These are phyloP conservation scores for Viscum album DNA, from an alignment of 177 flowering plant species.

Conservation along the genomic window DNA sequence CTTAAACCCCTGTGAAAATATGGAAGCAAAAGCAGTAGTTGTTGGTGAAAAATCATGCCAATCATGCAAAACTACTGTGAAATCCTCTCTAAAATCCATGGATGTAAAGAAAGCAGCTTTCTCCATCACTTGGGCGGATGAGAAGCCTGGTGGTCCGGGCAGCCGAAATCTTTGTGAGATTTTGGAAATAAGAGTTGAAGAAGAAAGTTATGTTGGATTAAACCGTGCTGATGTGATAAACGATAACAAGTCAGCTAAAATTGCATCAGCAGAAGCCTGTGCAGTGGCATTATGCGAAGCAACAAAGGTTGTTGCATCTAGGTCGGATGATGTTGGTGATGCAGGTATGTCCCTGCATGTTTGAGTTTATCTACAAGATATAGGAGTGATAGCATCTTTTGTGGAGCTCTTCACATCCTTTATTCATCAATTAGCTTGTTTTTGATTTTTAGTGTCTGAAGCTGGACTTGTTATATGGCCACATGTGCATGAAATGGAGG, in stretches of 20 bases:
- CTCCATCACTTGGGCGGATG: slow-evolving; percentile 88
- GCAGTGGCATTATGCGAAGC: slow-evolving; percentile 62
- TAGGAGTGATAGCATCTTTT: too few relatives aligned
- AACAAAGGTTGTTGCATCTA: slow-evolving; percentile 66
- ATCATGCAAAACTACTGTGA: slow-evolving; percentile 20
- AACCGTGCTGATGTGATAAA: slow-evolving; percentile 15
- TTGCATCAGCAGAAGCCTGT: slow-evolving; percentile 79
- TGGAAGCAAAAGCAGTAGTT: slow-evolving; percentile 14
- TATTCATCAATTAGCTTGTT: not conserved
- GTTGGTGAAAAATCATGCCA: slow-evolving; percentile 14
- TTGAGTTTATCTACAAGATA: not conserved
- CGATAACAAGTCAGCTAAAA: slow-evolving; percentile 22
- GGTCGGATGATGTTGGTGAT: slow-evolving; percentile 40
- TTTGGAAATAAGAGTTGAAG: slow-evolving; percentile 23
- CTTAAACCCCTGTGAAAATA: slow-evolving; percentile 16
- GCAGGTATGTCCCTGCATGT: slow-evolving; percentile 38
- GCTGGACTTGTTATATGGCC: slow-evolving; percentile 61
- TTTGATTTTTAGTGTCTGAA: slow-evolving; percentile 37
- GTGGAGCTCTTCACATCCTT: not conserved
- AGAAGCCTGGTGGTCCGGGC: slow-evolving; percentile 22
- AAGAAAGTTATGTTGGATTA: slow-evolving; percentile 13
- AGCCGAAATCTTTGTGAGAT: slow-evolving; percentile 30
- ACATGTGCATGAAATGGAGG: slow-evolving; percentile 22
- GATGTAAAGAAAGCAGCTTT: slow-evolving; percentile 35
- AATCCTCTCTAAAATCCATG: slow-evolving; percentile 50